Evolutionary conservation across 2,329 filamentous ascomycete species (phyloP), one percentile per base, ranked within the genome.

Genomic region (Exophiala phaeomuriformis): DNA sequence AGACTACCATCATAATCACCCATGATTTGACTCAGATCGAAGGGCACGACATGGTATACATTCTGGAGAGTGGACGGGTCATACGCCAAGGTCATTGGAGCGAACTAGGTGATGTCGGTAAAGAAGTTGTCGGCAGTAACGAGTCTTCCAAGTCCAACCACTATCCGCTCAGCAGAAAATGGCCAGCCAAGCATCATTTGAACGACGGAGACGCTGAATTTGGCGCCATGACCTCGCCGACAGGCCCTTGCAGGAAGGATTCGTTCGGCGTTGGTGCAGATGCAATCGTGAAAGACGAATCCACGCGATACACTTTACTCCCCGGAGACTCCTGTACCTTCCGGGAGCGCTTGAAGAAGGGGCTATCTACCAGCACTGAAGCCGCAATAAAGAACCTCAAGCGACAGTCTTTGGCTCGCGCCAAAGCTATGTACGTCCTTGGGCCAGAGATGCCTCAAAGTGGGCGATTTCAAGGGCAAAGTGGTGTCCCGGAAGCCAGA

Each of bases 1-100:
- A 88, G 66, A 96, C 90, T 0, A 97, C 91, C 0, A 87, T 97
- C 48, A 82, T 97, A 60, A 91, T 97, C 63, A 96, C 93, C 0
- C 91, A 97, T 64, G 89, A 97, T 59, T 79, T 93, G 32, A 78
- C 81, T 0, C 86, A 91, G 60, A 91, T 97, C 6, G 67, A 72
- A 3, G 71, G 81, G 0, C 68, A 82, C 0, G 90, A 97, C 58
- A 90, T 85, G 57, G 78, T 94, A 0, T 95, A 90, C 61, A 78
- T 95, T 7, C 72, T 97, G 66, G 84, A 91, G 32, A 71, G 82
- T 7, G 85, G 87, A 0, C 66, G 66, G 0, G 73, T 95, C 0
- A 77, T 85, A 0, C 81, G 90, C 62, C 75, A 86, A 61, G 91
- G 90, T 0, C 79, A 80, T 55, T 77, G 80, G 28, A 28, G 72